phyloP scores from a whole-genome alignment of 352 stramenopile genomes.

The Globisporangium megalacanthum region DNA sequence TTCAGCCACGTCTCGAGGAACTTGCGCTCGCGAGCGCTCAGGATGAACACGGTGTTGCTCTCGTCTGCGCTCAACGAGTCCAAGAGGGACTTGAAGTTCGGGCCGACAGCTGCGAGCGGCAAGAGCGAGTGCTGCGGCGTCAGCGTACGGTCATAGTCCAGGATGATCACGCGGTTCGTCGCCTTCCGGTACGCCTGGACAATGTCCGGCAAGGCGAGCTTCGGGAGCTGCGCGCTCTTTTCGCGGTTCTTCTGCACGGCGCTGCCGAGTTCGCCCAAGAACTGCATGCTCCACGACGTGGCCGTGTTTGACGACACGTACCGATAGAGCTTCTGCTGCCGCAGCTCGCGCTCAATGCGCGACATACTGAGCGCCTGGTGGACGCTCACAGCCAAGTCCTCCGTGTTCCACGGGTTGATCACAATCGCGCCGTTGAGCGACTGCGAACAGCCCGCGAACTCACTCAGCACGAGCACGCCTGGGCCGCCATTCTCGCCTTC shows the following conservation, averaged over 20 bases:
- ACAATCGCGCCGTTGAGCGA: constrained; percentile 83
- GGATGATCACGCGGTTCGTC: constrained; percentile 81
- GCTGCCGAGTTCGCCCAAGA: constrained; percentile 64
- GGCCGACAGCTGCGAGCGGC: constrained; percentile 69
- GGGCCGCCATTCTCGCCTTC: constrained; percentile 76
- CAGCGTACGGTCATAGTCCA: constrained; percentile 87
- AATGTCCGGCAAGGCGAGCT: constrained; percentile 52
- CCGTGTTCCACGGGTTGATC: constrained; percentile 86
- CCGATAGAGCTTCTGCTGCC: constrained; percentile 86
- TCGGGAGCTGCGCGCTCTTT: constrained; percentile 43
- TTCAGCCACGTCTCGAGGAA: constrained; percentile 89
- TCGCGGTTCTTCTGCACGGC: constrained; percentile 58
- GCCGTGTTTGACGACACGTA: constrained; percentile 87
- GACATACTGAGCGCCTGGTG: constrained; percentile 83
- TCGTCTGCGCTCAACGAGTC: constrained; percentile 59
- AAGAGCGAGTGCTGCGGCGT: constrained; percentile 70
- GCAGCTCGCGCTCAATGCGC: constrained; percentile 78
- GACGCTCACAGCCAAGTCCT: constrained; percentile 77
- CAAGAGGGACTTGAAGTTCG: constrained; percentile 73
- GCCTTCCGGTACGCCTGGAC: constrained; percentile 58
- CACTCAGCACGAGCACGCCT: constrained; percentile 82
- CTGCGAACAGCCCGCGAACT: constrained; percentile 87
- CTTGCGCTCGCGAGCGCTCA: constrained; percentile 72
- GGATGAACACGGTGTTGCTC: constrained; percentile 74
- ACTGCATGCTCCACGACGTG: constrained; percentile 75